Evolutionary conservation across 202 grass and related monocot species (phyloP).

Genomic region (Bolboschoenoplectus hybrid): DNA sequence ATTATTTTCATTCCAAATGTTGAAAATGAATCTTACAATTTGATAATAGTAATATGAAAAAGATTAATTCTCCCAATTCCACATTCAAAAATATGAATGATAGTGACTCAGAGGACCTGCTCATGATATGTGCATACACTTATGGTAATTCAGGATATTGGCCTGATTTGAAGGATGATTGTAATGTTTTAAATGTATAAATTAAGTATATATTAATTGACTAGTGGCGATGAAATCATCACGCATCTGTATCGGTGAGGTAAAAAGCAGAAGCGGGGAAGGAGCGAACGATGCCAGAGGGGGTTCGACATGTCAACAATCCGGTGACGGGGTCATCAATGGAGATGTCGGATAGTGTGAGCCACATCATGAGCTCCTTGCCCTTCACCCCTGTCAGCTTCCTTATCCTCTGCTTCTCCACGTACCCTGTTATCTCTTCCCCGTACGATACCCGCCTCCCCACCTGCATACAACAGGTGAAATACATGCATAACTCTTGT

Average conservation of each 20-base stretch:
- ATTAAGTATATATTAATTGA: neutral
- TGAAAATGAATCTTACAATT: neutral
- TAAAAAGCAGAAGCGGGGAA: slow-evolving; percentile 43
- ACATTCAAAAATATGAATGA: neutral
- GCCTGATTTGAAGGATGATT: neutral
- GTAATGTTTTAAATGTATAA: neutral
- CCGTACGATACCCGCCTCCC: slow-evolving; percentile 42
- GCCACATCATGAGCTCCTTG: slow-evolving; percentile 49
- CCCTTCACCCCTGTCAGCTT: slow-evolving; percentile 46
- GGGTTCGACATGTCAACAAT: slow-evolving; percentile 32
- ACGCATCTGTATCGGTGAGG: neutral
- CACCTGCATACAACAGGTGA: neutral
- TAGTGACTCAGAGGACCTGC: neutral
- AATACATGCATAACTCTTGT: neutral
- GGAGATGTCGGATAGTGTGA: slow-evolving; percentile 37
- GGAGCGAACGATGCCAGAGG: slow-evolving; percentile 18
- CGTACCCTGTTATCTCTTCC: slow-evolving; percentile 57
- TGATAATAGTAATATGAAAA: neutral
- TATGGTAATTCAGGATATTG: neutral
- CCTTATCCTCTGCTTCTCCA: slow-evolving; percentile 45
- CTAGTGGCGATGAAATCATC: neutral
- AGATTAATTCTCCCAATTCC: neutral
- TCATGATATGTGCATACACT: neutral
- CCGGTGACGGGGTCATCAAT: neutral
- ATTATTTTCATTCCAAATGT: neutral